Percentiles rank a stretch among this genome's conserved stretches.
phyloP scores from a whole-genome alignment of 352 stramenopile species.

The Globisporangium orthogonon region DNA sequence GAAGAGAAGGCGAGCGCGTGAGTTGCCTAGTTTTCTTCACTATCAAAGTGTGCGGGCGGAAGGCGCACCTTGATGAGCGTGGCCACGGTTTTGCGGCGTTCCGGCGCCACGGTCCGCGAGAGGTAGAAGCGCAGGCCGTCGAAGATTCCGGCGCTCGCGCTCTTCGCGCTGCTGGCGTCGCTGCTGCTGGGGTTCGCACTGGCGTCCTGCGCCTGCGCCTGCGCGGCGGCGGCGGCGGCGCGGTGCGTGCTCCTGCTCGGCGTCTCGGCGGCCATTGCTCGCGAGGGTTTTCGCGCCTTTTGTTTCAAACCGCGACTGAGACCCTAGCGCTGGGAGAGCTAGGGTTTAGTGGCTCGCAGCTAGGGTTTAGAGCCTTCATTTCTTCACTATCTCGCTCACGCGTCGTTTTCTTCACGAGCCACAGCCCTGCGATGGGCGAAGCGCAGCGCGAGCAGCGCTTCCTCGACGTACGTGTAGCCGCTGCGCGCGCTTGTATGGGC shows the following conservation, averaged over 20 bases:
- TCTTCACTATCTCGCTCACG: not conserved
- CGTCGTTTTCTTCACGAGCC: not conserved
- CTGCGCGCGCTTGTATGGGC: not conserved
- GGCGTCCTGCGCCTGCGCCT: not conserved
- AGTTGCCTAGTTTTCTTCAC: not conserved
- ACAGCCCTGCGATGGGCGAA: not conserved
- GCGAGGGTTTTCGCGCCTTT: not conserved
- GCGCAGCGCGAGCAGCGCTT: conserved; percentile 35
- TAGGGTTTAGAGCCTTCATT: not conserved
- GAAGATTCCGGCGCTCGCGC: not conserved
- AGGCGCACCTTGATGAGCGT: conserved; percentile 9
- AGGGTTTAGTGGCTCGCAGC: not conserved
- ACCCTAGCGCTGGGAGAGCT: not conserved
- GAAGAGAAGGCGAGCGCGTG: not conserved
- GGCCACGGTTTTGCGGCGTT: conserved; percentile 1
- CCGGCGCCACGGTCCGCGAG: not conserved
- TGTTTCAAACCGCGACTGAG: not conserved
- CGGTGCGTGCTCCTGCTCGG: not conserved
- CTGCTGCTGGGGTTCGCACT: not conserved
- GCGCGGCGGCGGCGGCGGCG: not conserved
- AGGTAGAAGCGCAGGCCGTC: conserved; percentile 9
- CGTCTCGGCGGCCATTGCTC: not conserved
- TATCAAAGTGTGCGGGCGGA: not conserved
- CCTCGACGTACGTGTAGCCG: conserved; percentile 20
- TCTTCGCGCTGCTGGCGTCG: not conserved